Evolutionary conservation across 2,329 filamentous ascomycete species (phyloP), one percentile per base, ranked within the genome.

Genomic region (Trichoderma cornu-damae): DNA sequence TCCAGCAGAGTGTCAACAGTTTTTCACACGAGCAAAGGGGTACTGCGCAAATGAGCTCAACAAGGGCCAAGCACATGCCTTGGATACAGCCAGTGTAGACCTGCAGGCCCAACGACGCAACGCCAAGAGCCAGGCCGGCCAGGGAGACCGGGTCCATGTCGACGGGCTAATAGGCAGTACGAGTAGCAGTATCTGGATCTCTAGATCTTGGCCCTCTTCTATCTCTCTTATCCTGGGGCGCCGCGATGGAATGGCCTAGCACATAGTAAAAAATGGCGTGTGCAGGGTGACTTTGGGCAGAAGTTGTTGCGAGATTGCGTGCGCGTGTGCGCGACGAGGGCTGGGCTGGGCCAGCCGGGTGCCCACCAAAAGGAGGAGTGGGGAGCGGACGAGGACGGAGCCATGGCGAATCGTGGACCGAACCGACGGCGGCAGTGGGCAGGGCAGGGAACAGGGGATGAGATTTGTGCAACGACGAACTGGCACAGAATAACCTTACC

Each of bases 21-120:
- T 52, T 42, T 52, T 16, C 7, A 52, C 48, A 51, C n/a, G 5
- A 11, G 9, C 6, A 24, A 11, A 30, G n/a, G n/a, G 11, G 20
- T 4, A 42, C 34, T n/a, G 24, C 30, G 9, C 20, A 43, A 18
- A 14, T 44, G 4, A 38, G n/a, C n/a, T 51, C 24, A 26, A 46
- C 20, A n/a, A 2, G 12, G 34, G 42, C 51, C 11, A 18, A 30
- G 16, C n/a, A 64, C 60, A 40, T 65, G 64, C 74, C 73, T 69
- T 77, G 74, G 46, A 78, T 73, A 60, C 76, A 77, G 34, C 73
- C 71, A 6, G 73, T 74, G 54, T 77, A 78, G 49, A 79, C 73
- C 60, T 78, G 75, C 11, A 77, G 66, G 30, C 75, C 72, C 43
- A 79, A 71, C 6, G 72, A 74, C 34, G 77, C 76, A 43, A 78